phyloP scores from a whole-genome alignment of 768 basidiomycete species.

The Crassisporium funariophilum region DNA sequence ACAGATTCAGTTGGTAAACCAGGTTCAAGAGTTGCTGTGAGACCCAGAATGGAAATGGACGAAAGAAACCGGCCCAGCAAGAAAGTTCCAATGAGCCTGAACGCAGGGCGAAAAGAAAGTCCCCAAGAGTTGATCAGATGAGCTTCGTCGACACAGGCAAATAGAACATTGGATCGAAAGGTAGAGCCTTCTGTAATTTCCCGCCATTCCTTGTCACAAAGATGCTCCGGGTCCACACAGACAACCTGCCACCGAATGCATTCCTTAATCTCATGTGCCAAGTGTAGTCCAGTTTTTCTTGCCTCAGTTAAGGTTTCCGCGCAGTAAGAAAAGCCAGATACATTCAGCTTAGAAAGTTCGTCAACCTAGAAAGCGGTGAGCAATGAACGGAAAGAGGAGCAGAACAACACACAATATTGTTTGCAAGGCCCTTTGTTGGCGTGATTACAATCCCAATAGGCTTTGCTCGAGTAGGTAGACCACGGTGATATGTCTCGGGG shows the following conservation, averaged over 20 bases:
- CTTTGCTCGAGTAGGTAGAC: constrained; percentile 7
- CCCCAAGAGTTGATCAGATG: constrained; percentile 17
- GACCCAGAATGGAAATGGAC: not conserved
- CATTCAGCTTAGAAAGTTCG: constrained; percentile 2
- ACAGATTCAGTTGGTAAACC: not conserved
- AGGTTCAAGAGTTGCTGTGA: not conserved
- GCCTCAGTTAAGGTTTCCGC: constrained; percentile 6
- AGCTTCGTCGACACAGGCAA: constrained; percentile 5
- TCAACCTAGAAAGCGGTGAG: constrained; percentile 1
- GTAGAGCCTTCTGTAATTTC: not conserved
- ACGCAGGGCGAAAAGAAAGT: not conserved
- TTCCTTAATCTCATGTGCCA: not conserved
- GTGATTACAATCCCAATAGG: constrained; percentile 21
- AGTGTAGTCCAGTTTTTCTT: constrained; percentile 1
- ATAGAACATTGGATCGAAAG: constrained; percentile 8
- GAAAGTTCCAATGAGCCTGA: not conserved
- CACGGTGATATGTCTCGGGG: constrained; percentile 6
- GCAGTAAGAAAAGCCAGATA: constrained; percentile 1
- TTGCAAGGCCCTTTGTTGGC: constrained; percentile 22
- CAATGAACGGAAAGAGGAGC: not conserved
- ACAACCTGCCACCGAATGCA: constrained; percentile 8
- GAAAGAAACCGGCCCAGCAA: not conserved
- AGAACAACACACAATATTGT: constrained; percentile 14
- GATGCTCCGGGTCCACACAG: constrained; percentile 19
- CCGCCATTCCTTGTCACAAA: constrained; percentile 11